These are phyloP conservation scores for Chloromonas sp. DNA, from an alignment of 163 green algal genomes.

Conservation along the genomic window DNA sequence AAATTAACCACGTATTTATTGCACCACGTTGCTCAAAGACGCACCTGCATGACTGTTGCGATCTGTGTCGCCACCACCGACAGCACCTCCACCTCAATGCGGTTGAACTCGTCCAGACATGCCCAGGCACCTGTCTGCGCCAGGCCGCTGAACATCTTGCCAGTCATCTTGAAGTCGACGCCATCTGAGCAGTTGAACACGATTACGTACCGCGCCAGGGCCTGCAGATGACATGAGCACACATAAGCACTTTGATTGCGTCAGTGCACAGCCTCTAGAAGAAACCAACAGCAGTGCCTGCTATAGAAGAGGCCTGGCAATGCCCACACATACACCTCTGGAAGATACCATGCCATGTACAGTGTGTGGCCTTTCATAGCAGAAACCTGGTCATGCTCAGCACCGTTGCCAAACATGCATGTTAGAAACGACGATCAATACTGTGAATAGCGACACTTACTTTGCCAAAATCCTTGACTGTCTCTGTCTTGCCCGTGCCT, in stretches of 20 bases:
- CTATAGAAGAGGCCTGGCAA: too few relatives aligned
- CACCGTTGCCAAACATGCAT: too few relatives aligned
- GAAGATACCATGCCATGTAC: too few relatives aligned
- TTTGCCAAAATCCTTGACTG: constrained; percentile 90
- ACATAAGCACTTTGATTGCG: too few relatives aligned
- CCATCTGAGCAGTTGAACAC: constrained; percentile 90
- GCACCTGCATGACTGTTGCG: constrained; percentile 5
- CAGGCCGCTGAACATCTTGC: constrained; percentile 80
- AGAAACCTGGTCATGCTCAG: too few relatives aligned
- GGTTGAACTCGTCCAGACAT: constrained; percentile 90
- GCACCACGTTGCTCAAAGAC: background rate
- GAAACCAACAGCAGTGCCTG: too few relatives aligned
- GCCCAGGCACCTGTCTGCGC: constrained; percentile 81
- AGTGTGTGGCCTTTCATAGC: too few relatives aligned
- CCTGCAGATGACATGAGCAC: constrained; percentile 11
- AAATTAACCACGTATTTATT: too few relatives aligned
- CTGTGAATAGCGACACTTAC: background rate
- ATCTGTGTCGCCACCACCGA: constrained; percentile 86
- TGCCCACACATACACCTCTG: too few relatives aligned
- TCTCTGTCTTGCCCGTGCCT: constrained; percentile 79
- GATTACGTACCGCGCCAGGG: constrained; percentile 81
- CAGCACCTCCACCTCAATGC: constrained; percentile 85
- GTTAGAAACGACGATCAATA: too few relatives aligned
- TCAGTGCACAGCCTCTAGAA: too few relatives aligned
- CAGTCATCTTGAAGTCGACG: constrained; percentile 84